phyloP scores from a whole-genome alignment of 352 stramenopile species.

The Pythium utonaiense region DNA sequence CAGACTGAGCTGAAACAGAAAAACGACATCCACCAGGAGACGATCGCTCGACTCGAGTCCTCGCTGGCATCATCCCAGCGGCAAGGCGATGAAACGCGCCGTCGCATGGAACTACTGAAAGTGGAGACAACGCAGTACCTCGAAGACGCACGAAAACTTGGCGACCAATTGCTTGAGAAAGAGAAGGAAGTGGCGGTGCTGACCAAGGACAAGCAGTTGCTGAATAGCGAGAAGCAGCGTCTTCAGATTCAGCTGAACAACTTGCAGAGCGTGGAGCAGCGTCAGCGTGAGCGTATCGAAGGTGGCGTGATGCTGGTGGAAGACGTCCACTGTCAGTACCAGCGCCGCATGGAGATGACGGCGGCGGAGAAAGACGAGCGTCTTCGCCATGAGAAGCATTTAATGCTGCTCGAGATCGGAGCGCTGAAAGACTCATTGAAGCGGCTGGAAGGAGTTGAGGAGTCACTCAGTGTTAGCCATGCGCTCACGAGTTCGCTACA shows the following conservation, averaged over 20 bases:
- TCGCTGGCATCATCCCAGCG: constrained; percentile 28
- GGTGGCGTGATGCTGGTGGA: constrained; percentile 38
- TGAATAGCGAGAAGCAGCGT: constrained; percentile 34
- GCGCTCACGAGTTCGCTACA: constrained; percentile 11
- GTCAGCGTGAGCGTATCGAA: constrained; percentile 37
- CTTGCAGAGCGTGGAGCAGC: constrained; percentile 23
- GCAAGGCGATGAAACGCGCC: constrained; percentile 47
- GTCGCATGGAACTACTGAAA: constrained; percentile 47
- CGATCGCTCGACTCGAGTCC: constrained; percentile 43
- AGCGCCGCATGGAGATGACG: constrained; percentile 31
- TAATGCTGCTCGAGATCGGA: constrained; percentile 42
- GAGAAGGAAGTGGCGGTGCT: constrained; percentile 34
- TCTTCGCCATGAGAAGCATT: constrained; percentile 37
- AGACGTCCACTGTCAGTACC: constrained; percentile 36
- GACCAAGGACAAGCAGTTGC: constrained; percentile 31
- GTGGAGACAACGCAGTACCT: constrained; percentile 39
- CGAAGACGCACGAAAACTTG: constrained; percentile 31
- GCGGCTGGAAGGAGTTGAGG: constrained; percentile 40
- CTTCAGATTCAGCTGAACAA: constrained; percentile 56
- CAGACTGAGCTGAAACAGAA: constrained; percentile 59
- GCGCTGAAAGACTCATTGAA: constrained; percentile 37
- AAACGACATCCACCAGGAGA: constrained; percentile 50
- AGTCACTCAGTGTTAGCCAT: constrained; percentile 18
- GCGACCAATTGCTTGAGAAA: constrained; percentile 34
- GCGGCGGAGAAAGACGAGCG: constrained; percentile 43